Conservation (phyloP, 1,139 yeast species). For the Taiozyma sp. region DNA sequence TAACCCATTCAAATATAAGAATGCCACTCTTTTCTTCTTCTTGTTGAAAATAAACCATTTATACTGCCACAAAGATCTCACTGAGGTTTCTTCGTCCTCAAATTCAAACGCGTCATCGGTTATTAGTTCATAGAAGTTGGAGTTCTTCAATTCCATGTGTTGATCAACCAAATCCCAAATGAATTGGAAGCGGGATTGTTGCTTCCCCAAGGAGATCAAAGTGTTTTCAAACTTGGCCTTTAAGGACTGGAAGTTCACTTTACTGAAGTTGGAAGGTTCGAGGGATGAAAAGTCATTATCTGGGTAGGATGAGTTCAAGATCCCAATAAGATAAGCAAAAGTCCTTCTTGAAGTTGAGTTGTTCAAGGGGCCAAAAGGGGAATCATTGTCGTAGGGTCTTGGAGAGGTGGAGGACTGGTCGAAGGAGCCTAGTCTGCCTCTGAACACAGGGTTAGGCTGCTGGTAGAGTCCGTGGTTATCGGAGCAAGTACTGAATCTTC, state of each 20-base stretch:
- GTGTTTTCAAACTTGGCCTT: constrained; percentile 75
- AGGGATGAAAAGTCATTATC: constrained; percentile 90
- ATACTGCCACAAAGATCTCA: constrained; percentile 67
- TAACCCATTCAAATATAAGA: constrained; percentile 52
- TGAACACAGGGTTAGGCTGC: constrained; percentile 4
- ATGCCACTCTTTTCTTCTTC: constrained; percentile 86
- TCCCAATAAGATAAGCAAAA: constrained; percentile 86
- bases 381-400: constrained; percentile 31
- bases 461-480: neutral
- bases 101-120: constrained; percentile 15
- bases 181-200: constrained; percentile 51
- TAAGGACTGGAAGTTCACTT: constrained; percentile 46
- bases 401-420: constrained; percentile 12
- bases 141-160: constrained; percentile 75
- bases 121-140: constrained; percentile 62
- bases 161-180: constrained; percentile 87
- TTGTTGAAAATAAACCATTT: constrained; percentile 93
- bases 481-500: constrained; percentile 23
- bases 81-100: constrained; percentile 44
- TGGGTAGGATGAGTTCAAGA: constrained; percentile 87
- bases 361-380: constrained; percentile 93
- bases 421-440: neutral
- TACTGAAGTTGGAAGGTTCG: constrained; percentile 80
- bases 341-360: constrained; percentile 79
- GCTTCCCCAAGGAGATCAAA: constrained; percentile 68